Base-by-base conservation (phyloP, 1,284 basidiomycete species). In the Pterulicium gracile region DNA sequence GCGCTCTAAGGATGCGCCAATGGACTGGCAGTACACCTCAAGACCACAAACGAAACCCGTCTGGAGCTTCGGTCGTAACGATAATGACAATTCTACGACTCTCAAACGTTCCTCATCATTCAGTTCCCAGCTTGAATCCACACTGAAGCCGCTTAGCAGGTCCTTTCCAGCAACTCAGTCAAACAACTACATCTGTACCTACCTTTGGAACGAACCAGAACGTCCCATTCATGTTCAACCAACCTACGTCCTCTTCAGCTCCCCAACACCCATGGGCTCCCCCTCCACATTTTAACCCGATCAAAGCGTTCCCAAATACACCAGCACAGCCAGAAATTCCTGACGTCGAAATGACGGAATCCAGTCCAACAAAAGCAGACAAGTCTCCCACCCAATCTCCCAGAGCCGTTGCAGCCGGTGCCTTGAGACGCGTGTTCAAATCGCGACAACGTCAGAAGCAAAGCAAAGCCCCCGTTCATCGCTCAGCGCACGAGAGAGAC, bases 11-110 rank as follows among this genome's bases (percentile, higher is more conserved):
- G 84, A 87, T 56, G 81, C 79, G 3, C 85, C 85, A 2, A 88
- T 88, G 85, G 86, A 88, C 61, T 88, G 78, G 60, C 75, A 85
- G 53, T 81, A 73, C 56, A 81, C 79, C 12, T 70, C 68, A 45
- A 64, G 76, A 19, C 68, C 73, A 2, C 69, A 63, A 47, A 61
- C 68, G 45, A 75, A 67, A 57, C 77, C 80, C 4, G 73, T 69
- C 3, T 86, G 83, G 82, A 72, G 27, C n/a, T 10, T n/a, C 71
- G 23, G 13, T 52, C 3, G 51, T 57, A 24, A 36, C 54, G 22
- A 69, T 15, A 41, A 71, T 15, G 73, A 75, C 43, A 55, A 65
- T 22, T 67, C 61, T 50, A 73, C 77, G 18, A 73, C 78, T 24
- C 67, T 69, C 54, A 87, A 87, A 74, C 78, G 84, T 86, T 56